phyloP scores from a whole-genome alignment of 306 rosid genomes.

The Prunus mongolica region DNA sequence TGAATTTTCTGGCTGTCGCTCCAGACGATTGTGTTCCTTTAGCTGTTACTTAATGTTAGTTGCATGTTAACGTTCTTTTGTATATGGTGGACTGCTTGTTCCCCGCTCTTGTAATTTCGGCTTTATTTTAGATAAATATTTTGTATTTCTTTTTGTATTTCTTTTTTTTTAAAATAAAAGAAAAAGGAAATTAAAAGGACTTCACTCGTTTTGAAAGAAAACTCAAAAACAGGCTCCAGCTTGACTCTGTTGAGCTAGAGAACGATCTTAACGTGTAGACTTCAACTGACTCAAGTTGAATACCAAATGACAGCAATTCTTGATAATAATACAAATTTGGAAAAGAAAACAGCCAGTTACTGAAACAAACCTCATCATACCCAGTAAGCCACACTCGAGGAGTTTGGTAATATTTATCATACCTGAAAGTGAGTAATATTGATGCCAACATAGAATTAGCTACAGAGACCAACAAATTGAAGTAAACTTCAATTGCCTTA shows the following conservation, averaged over 20 bases:
- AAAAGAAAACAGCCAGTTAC: neutral
- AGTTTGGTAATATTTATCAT: constrained; percentile 95
- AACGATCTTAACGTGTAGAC: neutral
- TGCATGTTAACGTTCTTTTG: neutral
- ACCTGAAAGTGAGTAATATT: constrained; percentile 41
- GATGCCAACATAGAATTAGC: neutral
- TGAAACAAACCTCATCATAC: constrained; percentile 78
- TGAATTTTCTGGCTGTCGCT: neutral
- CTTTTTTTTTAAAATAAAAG: neutral
- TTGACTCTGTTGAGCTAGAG: neutral
- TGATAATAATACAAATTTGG: neutral
- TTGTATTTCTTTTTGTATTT: neutral
- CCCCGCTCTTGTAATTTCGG: neutral
- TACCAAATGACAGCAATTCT: neutral
- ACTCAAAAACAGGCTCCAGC: neutral
- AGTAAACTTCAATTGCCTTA: neutral
- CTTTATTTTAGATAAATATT: neutral
- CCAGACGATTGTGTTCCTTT: neutral
- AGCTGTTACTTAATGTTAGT: neutral
- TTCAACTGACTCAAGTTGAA: neutral
- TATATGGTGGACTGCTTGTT: neutral
- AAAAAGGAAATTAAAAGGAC: neutral
- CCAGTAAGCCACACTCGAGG: constrained; percentile 99
- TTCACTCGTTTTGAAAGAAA: neutral
- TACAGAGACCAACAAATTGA: neutral